Evolutionary conservation across 805 yeast genomes (phyloP).

Genomic region (Barnettozyma pratensis): DNA sequence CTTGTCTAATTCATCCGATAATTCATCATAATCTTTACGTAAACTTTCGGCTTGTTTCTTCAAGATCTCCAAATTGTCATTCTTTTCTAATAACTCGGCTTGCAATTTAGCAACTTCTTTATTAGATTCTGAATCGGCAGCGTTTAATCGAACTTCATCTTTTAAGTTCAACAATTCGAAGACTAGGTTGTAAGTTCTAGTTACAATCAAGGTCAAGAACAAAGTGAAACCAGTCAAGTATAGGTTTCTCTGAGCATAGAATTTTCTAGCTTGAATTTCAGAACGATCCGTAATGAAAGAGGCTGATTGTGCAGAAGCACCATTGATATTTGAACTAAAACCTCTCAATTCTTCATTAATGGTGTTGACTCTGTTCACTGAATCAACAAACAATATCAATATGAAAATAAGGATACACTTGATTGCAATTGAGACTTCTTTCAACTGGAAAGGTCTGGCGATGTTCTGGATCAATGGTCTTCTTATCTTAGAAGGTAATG

Average conservation of each 20-base stretch:
- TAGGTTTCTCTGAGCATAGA: constrained; percentile 95
- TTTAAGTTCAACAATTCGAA: constrained; percentile 64
- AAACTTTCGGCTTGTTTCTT: constrained; percentile 70
- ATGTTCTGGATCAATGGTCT: constrained; percentile 59
- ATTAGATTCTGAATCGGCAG: constrained; percentile 23
- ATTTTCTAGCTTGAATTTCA: constrained; percentile 85
- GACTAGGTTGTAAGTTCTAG: constrained; percentile 78
- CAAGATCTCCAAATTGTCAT: constrained; percentile 58
- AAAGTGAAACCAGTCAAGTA: constrained; percentile 93
- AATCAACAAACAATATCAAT: constrained; percentile 76
- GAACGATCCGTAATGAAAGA: constrained; percentile 51
- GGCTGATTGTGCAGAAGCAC: constrained; percentile 20
- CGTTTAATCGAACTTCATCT: constrained; percentile 46
- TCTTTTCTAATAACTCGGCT: constrained; percentile 37
- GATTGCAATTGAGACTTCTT: constrained; percentile 68
- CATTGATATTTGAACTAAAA: constrained; percentile 20
- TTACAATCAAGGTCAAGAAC: constrained; percentile 79
- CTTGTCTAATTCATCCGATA: constrained; percentile 15
- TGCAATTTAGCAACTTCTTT: constrained; percentile 17
- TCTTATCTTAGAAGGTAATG: constrained; percentile 74
- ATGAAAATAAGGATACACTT: constrained; percentile 83
- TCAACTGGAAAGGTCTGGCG: constrained; percentile 63
- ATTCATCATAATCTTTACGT: constrained; percentile 54
- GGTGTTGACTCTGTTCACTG: constrained; percentile 75
- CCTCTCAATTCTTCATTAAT: constrained; percentile 58